A percentile compares a stretch with the other conserved stretches of the same genome.
These are phyloP conservation scores for Penicillium nucicola DNA, from an alignment of 495 filamentous ascomycete genomes.

Conservation along the genomic window DNA sequence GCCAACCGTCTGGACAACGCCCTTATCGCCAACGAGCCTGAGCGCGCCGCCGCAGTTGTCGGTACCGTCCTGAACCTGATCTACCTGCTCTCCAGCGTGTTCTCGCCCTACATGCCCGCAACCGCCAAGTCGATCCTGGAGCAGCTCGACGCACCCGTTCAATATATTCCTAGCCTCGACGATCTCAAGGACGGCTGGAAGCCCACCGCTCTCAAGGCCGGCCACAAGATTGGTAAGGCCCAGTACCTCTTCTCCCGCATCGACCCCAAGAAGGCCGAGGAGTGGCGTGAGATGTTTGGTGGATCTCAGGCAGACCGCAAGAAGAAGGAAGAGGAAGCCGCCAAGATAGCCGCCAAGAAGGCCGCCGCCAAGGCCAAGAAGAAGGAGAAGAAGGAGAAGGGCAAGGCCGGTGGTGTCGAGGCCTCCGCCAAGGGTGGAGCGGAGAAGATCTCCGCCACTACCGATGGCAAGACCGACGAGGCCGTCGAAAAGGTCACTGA, in stretches of 20 bases:
- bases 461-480: slow-evolving; percentile 25
- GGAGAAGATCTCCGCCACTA: slow-evolving; percentile 18
- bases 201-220: slow-evolving; percentile 56
- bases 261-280: slow-evolving; percentile 73
- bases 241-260: slow-evolving; percentile 82
- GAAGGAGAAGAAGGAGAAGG: slow-evolving; percentile 58
- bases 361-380: slow-evolving; percentile 55
- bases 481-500: slow-evolving; percentile 39
- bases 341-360: slow-evolving; percentile 52
- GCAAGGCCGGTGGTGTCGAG: slow-evolving; percentile 25
- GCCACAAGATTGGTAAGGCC: slow-evolving; percentile 80
- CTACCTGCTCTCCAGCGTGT: slow-evolving; percentile 71
- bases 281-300: slow-evolving; percentile 80
- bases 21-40: slow-evolving; percentile 68
- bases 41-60: slow-evolving; percentile 70
- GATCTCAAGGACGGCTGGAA: slow-evolving; percentile 54
- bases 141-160: slow-evolving; percentile 65
- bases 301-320: slow-evolving; percentile 62
- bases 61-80: slow-evolving; percentile 79
- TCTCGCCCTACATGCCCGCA: slow-evolving; percentile 80
- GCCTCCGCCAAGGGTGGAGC: slow-evolving; percentile 36
- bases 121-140: slow-evolving; percentile 71
- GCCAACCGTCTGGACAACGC: slow-evolving; percentile 79
- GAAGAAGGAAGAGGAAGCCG: slow-evolving; percentile 65
- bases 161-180: slow-evolving; percentile 57